Evolutionary conservation across 305 asterid genomes (phyloP), one percentile per base, ranked within the genome.

Genomic region (Fraxinus angustifolia): DNA sequence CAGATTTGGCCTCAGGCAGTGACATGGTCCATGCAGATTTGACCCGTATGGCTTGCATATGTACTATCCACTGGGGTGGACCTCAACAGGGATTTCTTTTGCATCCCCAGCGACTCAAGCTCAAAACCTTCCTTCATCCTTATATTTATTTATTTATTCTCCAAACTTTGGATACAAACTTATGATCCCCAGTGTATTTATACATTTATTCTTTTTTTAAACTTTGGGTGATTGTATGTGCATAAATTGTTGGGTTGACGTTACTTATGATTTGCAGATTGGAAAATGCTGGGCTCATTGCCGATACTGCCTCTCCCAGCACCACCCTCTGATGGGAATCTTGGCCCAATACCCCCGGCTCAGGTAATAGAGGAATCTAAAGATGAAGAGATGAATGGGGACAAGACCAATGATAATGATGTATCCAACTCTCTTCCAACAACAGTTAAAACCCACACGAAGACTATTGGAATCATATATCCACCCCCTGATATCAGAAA

Each of bases 401-500:
- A 88, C 4, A 78, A 75, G 83, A 80, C 68, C 78, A 82, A 80
- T 48, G 83, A 40, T 67, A 70, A 73, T 76, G 89, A 82, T 10
- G 78, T 70, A 2, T 33, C 85, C 72, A 84, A 78, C 60, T 78
- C 87, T 1, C 90, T 84, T 78, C 90, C 93, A 36, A 82, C 88
- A 1, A 84, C 98, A 1, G 94, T 95, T 80, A 95, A 94, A 45
- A 93, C 98, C 56, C 99, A 95, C 75, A 89, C 99, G 0, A 88
- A 88, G 86, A 85, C 97, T 23, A 93, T 95, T 56, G 99, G 99
- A 65, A 91, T 95, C 74, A 95, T 95, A 80, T 87, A 95, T 78
- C 98, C 99, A 1, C 99, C 99, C 23, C 92, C 95, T 5, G 99
- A 95, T 85, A 95, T 95, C 65, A 90, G 97, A 85, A 93, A 85